These are phyloP conservation scores for Angophora floribunda DNA, from an alignment of 345 rosid species.

Conservation along the genomic window DNA sequence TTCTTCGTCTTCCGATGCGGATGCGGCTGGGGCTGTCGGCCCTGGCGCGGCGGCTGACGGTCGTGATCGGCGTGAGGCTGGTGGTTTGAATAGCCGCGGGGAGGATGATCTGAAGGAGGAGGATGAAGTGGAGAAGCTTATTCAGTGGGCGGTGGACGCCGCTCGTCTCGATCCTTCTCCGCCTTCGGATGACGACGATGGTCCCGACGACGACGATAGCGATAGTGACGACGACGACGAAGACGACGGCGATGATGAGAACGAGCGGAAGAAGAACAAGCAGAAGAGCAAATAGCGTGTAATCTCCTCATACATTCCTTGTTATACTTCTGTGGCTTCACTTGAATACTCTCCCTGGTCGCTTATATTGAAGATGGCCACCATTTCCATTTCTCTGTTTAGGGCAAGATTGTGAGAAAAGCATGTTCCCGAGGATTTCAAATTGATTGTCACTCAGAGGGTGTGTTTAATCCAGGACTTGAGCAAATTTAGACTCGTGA, in stretches of 20 bases:
- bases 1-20: neutral
- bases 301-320: neutral
- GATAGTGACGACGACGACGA: slow-evolving; percentile 8
- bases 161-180: slow-evolving; percentile 86
- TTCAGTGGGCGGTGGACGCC: slow-evolving; percentile 78
- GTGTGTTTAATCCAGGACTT: neutral
- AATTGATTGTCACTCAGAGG: neutral
- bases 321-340: neutral
- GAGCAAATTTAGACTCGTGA: neutral
- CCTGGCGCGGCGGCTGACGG: neutral
- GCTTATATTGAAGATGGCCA: neutral
- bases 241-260: neutral
- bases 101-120: slow-evolving; percentile 26
- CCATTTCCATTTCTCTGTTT: neutral
- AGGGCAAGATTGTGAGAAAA: neutral
- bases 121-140: slow-evolving; percentile 69
- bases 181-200: slow-evolving; percentile 42
- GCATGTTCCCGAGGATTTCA: neutral
- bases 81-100: neutral
- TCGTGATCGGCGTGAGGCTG: neutral
- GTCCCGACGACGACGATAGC: slow-evolving; percentile 2
- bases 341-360: neutral
- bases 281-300: neutral
- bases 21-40: neutral
- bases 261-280: neutral